Percentiles rank a stretch among this genome's conserved stretches.
Conservation (phyloP, 2,329 filamentous ascomycete genomes). For the Juglanconis oblonga region DNA sequence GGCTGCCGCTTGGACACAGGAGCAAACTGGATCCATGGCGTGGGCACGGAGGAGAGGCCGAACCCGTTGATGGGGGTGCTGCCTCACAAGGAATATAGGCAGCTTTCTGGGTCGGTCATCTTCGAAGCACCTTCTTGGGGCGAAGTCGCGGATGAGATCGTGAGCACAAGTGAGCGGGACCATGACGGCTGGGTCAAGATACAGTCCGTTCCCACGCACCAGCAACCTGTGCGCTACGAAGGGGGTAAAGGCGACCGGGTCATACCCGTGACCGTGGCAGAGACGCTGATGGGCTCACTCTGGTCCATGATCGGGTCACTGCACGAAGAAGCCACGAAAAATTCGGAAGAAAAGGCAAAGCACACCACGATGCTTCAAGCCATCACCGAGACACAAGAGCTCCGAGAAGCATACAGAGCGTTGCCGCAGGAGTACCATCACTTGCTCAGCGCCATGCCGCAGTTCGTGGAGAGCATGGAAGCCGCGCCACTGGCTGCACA, state of each 20-base stretch:
- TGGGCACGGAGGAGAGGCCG: constrained; percentile 4
- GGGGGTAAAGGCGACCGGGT: background rate
- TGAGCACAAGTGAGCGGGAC: background rate
- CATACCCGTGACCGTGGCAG: constrained; percentile 1
- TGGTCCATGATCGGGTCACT: constrained; percentile 8
- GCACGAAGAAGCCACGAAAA: background rate
- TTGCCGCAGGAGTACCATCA: constrained; percentile 2
- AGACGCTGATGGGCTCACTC: background rate
- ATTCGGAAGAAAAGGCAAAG: background rate
- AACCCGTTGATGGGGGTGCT: constrained; percentile 5
- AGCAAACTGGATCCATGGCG: constrained; percentile 11
- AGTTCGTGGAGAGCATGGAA: constrained; percentile 10
- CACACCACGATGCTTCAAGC: constrained; percentile 4
- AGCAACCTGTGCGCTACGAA: background rate
- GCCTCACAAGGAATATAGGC: background rate
- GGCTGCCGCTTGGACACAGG: constrained; percentile 11
- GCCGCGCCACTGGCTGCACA: constrained; percentile 10
- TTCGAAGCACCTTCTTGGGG: background rate
- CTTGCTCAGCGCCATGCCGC: constrained; percentile 4
- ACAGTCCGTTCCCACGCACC: background rate
- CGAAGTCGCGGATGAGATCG: background rate
- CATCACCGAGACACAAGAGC: background rate
- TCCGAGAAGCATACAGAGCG: background rate
- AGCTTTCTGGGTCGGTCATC: constrained; percentile 7
- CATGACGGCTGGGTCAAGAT: background rate